Base-by-base conservation (phyloP, 306 rosid genomes). In the Cucurbita moschata region DNA sequence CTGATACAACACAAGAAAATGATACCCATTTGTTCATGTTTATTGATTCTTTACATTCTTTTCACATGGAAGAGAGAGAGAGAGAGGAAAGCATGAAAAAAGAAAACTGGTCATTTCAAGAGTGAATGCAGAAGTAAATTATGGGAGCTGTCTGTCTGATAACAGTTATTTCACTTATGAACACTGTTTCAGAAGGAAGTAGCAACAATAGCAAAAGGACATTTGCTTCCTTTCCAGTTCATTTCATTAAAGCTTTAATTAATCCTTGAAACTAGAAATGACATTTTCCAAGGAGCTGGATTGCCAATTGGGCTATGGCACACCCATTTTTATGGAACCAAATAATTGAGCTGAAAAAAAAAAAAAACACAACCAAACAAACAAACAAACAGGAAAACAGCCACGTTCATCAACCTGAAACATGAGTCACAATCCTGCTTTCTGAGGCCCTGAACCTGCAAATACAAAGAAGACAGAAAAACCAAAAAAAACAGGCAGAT, bases 41-140 rank as follows among this genome's bases (percentile, higher is more conserved):
- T 68, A 4, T 68, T 68, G 52, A 68, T 43, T 63, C 72, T 44
- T 43, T 66, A 14, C 23, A 16, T 63, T 40, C 14, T 64, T 64
- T 64, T 64, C 51, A 64, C 26, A 16, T 62, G 26, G 23, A 49
- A 49, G 11, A 30, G 35, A 30, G 35, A 30, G 14, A 12, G 11
- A 21, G 30, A 63, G 54, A 40, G 37, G 2, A 50, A 50, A 50
- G 6, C 18, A 4, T 50, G 54, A 50, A 50, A 50, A 50, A 50
- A 60, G 23, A 54, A 10, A 67, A 46, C 46, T 66, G 58, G 82
- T 76, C 88, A 74, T 79, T 76, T 80, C 87, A 76, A 19, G 75
- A 77, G 78, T 81, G 54, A 84, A 74, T 71, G 72, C 71, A 14
- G 76, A 77, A 79, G 82, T 80, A 77, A 88, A 85, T 78, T 81